Base-by-base conservation (phyloP, 2,329 filamentous ascomycete genomes). In the Daldinia sp. region DNA sequence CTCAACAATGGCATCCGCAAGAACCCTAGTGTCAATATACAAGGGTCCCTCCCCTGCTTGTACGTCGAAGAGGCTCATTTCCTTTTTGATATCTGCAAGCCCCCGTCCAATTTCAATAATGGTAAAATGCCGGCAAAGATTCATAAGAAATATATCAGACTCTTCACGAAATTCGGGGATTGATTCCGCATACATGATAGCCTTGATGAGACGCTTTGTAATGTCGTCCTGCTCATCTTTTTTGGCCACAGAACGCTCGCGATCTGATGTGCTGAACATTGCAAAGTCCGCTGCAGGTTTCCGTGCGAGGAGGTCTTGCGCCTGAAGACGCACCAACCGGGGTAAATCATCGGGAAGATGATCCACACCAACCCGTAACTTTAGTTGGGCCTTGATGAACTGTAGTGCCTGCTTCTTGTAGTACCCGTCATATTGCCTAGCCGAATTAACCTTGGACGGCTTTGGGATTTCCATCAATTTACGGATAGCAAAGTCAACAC, bases 381-480 rank as follows among this genome's bases (percentile, higher is more conserved):
- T 99, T 59, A 97, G 84, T 75, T 98, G 94, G 0, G 94, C 88
- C 72, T 92, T 93, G 75, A 99, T 90, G 74, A 98, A 86, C 68
- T 94, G 90, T 73, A 98, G 89, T 0, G 97, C 93, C 80, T 99
- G 94, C 76, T 92, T 92, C 82, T 98, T 98, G 84, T 99, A 97
- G 78, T 93, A 96, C 0, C 84, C 83, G 75, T 98, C 95, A 30
- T 83, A 82, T 39, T 92, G 89, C 73, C 91, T 92, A 65, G 82
- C 81, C 5, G 76, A 62, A 41, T 78, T 81, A 15, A 79, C 82
- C 73, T 86, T 88, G 20, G 81, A 80, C 3, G 81, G 79, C 85
- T 92, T 95, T 0, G 93, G 90, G 0, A 88, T 81, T 76, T 98
- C 95, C 83, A 91, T 92, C 51, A 99, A 82, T 79, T 97, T 98